These are phyloP conservation scores for Camellia lanceoleosa DNA, from an alignment of 148 eudicot species.

Conservation along the genomic window DNA sequence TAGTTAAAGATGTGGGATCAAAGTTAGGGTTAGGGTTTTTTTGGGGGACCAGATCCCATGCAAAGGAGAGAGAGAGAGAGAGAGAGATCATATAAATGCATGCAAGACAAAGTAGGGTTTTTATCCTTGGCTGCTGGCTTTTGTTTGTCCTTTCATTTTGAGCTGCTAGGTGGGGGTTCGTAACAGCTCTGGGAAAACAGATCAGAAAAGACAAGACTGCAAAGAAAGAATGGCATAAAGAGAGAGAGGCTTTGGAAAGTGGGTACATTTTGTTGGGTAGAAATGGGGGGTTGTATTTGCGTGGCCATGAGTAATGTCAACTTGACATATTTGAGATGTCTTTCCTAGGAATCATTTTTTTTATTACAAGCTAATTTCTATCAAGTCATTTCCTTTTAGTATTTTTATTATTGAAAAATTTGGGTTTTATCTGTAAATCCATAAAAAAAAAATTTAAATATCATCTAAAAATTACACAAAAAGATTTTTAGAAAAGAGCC, in stretches of 20 bases:
- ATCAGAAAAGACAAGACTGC: slow-evolving; percentile 14
- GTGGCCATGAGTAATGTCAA: not conserved
- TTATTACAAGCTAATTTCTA: not conserved
- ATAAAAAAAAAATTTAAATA: no score
- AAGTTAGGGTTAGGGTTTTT: not conserved
- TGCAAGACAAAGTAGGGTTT: slow-evolving; percentile 48
- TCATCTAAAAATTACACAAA: no score
- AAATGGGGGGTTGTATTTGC: not conserved
- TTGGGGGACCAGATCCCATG: slow-evolving; percentile 16
- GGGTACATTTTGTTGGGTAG: not conserved
- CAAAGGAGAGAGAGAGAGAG: not conserved
- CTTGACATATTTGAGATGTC: no score
- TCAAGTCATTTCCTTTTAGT: not conserved
- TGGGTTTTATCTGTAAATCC: no score
- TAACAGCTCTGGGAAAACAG: slow-evolving; percentile 12
- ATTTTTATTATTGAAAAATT: no score
- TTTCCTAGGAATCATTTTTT: not conserved
- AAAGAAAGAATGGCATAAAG: not conserved
- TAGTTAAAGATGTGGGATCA: slow-evolving; percentile 8
- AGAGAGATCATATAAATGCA: slow-evolving; percentile 28
- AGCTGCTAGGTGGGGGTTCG: slow-evolving; percentile 31
- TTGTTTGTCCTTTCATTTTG: slow-evolving; percentile 32
- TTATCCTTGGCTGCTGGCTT: slow-evolving; percentile 13
- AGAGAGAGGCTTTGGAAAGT: slow-evolving; percentile 1
- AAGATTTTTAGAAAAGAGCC: no score